Evolutionary conservation across 1,284 basidiomycete genomes (phyloP), one percentile per base, ranked within the genome.

Genomic region (Inonotus hispidus): DNA sequence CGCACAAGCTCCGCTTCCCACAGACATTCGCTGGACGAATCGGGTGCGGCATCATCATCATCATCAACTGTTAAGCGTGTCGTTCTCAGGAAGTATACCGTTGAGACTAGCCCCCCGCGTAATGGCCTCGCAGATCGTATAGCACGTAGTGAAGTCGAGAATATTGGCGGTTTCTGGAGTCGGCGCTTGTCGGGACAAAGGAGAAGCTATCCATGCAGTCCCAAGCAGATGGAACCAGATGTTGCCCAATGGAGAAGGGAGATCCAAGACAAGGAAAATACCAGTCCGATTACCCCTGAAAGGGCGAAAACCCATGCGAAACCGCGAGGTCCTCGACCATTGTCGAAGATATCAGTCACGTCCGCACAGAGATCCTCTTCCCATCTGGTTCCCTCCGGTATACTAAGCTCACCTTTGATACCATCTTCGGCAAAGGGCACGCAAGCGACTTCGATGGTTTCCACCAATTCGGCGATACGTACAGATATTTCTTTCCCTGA

Each of bases 81-180:
- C 21, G 54, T 61, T 13, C 38, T 61, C 1, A 39, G 59, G 27
- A 55, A 61, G 14, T 38, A 60, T 35, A 53, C 39, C 25, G 41
- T 43, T 16, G 53, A 54, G 38, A 11, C 43, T 23, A 41, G 53
- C 2, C 25, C 53, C 6, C 27, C 59, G 19, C 53, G 59, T 14
- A 32, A 8, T 32, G 45, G 53, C 14, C 59, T 61, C 23, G 59
- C 59, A 16, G 38, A 56, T 25, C 32, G 46, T 14, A 29, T 61
- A 14, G 59, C 53, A 16, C 35, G 53, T 19, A 59, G 56, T 27
- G 62, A 63, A 39, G 47, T 52, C 19, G 62, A 59, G 19, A 53
- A 55, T 38, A 60, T 63, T 38, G 53, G n/a, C 35, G 62, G 62
- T 11, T 63, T 63, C 25, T 63, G 62, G 62, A 60, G 58, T 23